phyloP scores from a whole-genome alignment of 2,329 filamentous ascomycete genomes.

The Fusarium camptoceras region DNA sequence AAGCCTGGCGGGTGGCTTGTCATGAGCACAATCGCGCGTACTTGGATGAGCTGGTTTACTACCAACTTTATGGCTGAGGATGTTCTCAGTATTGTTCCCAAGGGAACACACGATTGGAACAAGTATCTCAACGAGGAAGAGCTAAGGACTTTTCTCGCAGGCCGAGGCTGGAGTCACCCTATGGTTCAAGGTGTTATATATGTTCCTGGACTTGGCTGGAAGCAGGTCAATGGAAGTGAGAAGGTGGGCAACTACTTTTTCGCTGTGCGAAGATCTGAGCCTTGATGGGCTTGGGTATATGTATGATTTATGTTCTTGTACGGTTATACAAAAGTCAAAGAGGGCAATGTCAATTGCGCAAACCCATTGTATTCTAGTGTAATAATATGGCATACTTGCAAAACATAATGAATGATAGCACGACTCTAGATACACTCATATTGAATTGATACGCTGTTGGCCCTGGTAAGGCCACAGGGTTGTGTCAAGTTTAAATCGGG shows the following conservation, averaged over 20 bases:
- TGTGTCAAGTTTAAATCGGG: background rate
- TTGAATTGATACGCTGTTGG: background rate
- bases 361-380: slow-evolving; percentile 33
- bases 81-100: slow-evolving; percentile 85
- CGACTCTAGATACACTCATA: background rate
- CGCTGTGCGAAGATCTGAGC: slow-evolving; percentile 69
- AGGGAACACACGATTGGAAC: slow-evolving; percentile 94
- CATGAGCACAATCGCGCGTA: slow-evolving; percentile 90
- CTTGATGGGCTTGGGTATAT: slow-evolving; percentile 16
- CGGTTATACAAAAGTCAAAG: slow-evolving; percentile 6
- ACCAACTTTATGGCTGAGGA: slow-evolving; percentile 95
- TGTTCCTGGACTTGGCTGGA: slow-evolving; percentile 92
- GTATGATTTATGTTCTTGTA: slow-evolving; percentile 22
- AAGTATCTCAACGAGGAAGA: slow-evolving; percentile 95
- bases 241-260: slow-evolving; percentile 97
- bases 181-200: slow-evolving; percentile 86
- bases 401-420: background rate
- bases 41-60: slow-evolving; percentile 88
- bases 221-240: slow-evolving; percentile 82
- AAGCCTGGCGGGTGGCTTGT: slow-evolving; percentile 94
- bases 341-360: background rate
- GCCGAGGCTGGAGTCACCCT: slow-evolving; percentile 68
- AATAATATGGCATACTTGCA: slow-evolving; percentile 1
- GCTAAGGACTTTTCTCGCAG: slow-evolving; percentile 68
- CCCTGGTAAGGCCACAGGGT: background rate